A percentile compares a stretch with the other conserved stretches of the same genome.
Conservation (phyloP, 768 basidiomycete genomes). For the Lentinula edodes region DNA sequence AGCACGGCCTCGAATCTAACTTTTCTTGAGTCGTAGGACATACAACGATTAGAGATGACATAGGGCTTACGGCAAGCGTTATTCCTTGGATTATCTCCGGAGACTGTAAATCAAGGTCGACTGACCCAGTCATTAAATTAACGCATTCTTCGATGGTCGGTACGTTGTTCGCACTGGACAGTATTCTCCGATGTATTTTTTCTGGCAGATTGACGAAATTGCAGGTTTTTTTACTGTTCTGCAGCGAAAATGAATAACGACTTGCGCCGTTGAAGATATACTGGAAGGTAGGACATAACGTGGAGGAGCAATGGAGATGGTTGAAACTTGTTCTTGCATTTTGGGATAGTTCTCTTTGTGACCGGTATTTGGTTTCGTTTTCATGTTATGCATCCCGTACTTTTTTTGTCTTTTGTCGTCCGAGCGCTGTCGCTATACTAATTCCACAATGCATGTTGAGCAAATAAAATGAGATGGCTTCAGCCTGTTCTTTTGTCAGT, state of each 20-base stretch:
- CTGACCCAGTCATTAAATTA: conserved; percentile 18
- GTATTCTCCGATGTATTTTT: not conserved
- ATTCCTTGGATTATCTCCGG: conserved; percentile 24
- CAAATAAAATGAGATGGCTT: too few relatives aligned
- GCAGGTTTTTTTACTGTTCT: not conserved
- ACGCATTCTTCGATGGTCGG: conserved; percentile 20
- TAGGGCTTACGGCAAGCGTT: conserved; percentile 18
- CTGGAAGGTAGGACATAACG: not conserved
- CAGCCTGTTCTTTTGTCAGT: not conserved
- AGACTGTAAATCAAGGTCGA: conserved; percentile 23
- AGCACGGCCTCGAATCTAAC: conserved; percentile 24
- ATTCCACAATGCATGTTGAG: not conserved
- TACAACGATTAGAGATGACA: not conserved
- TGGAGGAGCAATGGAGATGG: not conserved
- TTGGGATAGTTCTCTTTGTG: not conserved
- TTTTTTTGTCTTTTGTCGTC: not conserved
- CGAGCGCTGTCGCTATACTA: not conserved
- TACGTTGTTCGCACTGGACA: conserved; percentile 1
- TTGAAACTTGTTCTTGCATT: not conserved
- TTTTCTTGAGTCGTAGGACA: not conserved
- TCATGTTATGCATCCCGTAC: too few relatives aligned
- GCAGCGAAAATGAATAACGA: not conserved
- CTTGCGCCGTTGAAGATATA: not conserved
- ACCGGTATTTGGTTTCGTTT: too few relatives aligned
- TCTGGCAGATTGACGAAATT: not conserved